Evolutionary conservation across 371 early-diverging fungal species (phyloP), one percentile per base, ranked within the genome.

Genomic region (Parasitella parasitica): DNA sequence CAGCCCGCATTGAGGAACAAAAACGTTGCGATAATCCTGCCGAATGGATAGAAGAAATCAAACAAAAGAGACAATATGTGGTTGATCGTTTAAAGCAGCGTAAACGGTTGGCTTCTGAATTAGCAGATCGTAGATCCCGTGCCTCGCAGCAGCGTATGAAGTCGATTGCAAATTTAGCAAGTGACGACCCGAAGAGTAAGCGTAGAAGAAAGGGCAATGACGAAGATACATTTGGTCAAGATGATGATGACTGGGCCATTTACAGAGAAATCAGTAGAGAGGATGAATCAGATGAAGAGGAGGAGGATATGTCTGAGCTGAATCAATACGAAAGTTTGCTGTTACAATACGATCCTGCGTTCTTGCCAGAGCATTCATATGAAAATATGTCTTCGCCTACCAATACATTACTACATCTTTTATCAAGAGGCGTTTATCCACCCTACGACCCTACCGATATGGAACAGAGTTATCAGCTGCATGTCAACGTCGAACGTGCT

Each of bases 181-280:
- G 86, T 59, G 89, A 88, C 57, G 69, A 67, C 51, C 58, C 82
- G 53, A 43, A 75, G 43, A 34, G 81, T 30, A 87, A 88, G 54
- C 76, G 86, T 27, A 75, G 83, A 48, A 72, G 81, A 63, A 82
- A 77, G 36, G 87, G 86, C 15, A 73, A 82, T 54, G 88, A 86
- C 64, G 94, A 94, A 72, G 96, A 96, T 62, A 89, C 87, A 1
- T 96, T 96, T 82, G 96, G 96, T 22, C 89, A 89, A n/a, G 90
- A 94, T 66, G 95, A 95, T 67, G 91, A 87, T 7, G 96, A 95
- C 64, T 96, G 96, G 96, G 85, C 85, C 66, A 86, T 96, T 48
- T 96, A 96, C 62, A 82, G 92, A 28, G 91, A 94, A 68, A 94
- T 96, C 57, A 93, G 86, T 61, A 85, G 87, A 28, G 94, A 93